Conservation (phyloP, 2,329 filamentous ascomycete genomes). For the Neocatenulostroma microsporum region DNA sequence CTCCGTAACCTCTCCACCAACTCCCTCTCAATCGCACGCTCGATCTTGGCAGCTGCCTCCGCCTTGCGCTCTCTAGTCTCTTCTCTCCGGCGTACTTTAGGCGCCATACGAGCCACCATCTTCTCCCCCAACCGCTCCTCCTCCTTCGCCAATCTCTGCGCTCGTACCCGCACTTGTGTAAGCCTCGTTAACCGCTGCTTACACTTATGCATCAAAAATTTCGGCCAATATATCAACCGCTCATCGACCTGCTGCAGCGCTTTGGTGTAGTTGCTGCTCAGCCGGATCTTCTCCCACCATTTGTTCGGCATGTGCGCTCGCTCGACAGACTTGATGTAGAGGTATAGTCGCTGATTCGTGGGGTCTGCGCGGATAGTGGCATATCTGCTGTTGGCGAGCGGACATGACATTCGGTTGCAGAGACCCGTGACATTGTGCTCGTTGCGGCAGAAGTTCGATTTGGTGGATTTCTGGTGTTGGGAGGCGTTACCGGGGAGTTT, state of each 20-base stretch:
- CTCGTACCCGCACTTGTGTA: conserved; percentile 79
- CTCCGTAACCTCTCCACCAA: conserved; percentile 83
- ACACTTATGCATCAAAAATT: conserved; percentile 87
- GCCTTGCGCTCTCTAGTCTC: conserved; percentile 44
- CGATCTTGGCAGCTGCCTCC: conserved; percentile 69
- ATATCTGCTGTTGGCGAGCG: conserved; percentile 84
- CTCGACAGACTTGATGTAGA: conserved; percentile 95
- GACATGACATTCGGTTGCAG: conserved; percentile 81
- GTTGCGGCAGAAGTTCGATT: conserved; percentile 93
- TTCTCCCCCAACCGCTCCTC: conserved; percentile 83
- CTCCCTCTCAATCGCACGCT: conserved; percentile 91
- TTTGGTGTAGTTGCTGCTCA: conserved; percentile 83
- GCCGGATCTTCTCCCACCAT: conserved; percentile 87
- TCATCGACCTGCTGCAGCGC: conserved; percentile 83
- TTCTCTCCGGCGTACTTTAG: conserved; percentile 62
- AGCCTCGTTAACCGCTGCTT: conserved; percentile 91
- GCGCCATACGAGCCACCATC: conserved; percentile 79
- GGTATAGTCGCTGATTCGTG: conserved; percentile 72
- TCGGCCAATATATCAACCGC: conserved; percentile 84
- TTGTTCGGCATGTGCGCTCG: conserved; percentile 80
- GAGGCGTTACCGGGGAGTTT: conserved; percentile 46
- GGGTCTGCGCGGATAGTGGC: conserved; percentile 83
- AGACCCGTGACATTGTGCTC: conserved; percentile 52
- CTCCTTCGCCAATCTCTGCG: conserved; percentile 73
- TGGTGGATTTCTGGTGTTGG: conserved; percentile 56